phyloP scores from a whole-genome alignment of 192 early-diverging fungal species.

The Gonapodya prolifera region DNA sequence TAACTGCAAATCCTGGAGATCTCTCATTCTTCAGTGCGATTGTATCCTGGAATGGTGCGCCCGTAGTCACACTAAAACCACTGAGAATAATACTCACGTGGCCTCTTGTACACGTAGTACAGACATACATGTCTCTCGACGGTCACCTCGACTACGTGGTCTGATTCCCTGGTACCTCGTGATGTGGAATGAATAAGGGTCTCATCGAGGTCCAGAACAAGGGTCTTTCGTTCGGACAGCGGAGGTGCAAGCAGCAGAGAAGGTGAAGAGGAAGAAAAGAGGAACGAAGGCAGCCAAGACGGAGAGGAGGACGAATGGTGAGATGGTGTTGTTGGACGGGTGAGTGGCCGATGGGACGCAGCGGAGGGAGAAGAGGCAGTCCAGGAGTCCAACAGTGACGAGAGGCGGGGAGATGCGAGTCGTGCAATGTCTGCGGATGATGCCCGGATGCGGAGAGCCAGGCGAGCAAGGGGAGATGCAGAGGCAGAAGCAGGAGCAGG shows the following conservation, averaged over 20 bases:
- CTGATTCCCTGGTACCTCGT: conserved; percentile 38
- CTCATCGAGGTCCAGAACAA: conserved; percentile 62
- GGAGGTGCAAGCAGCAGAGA: neutral
- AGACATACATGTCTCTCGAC: conserved; percentile 67
- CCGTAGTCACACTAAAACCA: too few species aligned
- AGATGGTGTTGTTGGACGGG: neutral
- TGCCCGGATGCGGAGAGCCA: too few species aligned
- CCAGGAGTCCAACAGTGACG: too few species aligned
- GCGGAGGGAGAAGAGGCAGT: too few species aligned
- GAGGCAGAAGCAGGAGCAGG: too few species aligned
- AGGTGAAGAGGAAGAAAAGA: neutral
- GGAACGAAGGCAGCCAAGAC: neutral
- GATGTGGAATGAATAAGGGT: conserved; percentile 74
- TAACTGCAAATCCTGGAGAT: too few species aligned
- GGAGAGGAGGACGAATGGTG: neutral
- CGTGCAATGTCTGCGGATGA: too few species aligned
- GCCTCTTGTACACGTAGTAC: conserved; percentile 85
- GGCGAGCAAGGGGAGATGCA: too few species aligned
- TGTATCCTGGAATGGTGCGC: too few species aligned
- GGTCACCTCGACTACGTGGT: conserved; percentile 73
- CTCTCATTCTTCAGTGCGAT: too few species aligned
- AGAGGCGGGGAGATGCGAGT: too few species aligned
- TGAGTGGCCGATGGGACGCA: too few species aligned
- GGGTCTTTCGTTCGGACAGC: neutral
- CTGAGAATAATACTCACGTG: conserved; percentile 72